Evolutionary conservation across 352 stramenopile genomes (phyloP), one percentile per base, ranked within the genome.

Genomic region (Phytopythium sindhum): DNA sequence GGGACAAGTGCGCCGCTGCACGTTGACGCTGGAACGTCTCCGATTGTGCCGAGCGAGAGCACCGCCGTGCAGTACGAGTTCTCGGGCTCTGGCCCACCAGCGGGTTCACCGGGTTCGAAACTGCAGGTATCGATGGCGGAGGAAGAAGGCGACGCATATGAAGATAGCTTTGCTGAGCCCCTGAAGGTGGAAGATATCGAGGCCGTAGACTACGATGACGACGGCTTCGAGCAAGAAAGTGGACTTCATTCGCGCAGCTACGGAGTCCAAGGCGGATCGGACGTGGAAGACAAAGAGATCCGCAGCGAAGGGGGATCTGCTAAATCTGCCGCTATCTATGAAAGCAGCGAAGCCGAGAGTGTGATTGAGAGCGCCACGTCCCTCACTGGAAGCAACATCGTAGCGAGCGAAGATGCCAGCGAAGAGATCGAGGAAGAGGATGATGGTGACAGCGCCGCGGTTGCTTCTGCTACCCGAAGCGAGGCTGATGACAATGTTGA

Each of bases 171-270:
- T 65, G 37, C n/a, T 23, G 8, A 15, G 24, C 23, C 47, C 4
- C 28, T 15, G 10, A 23, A 41, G 24, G 7, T 2, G 1, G 39
- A 21, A 17, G 44, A 23, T 14, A 71, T 65, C 59, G 66, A 68
- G 8, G 57, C 73, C 7, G 67, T 72, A 42, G 69, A 73, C 1
- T 68, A 76, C 42, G 70, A 64, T 24, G 72, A 79, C 29, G 77
- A 88, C 4, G 67, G 61, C 12, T 88, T 88, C 45, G 77, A 86
- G 41, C 50, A 64, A 1, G 66, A 72, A 42, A 80, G 69, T 41
- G 65, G 73, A 37, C 21, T 67, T n/a, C 33, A 67, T 10, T 51
- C 55, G 7, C 55, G 24, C 9, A 60, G 5, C 2, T 15, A 28
- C 21, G 19, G 10, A 4, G 28, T 31, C 7, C 37, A 39, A 24